Conservation (phyloP, 148 eudicot genomes). For the Dianthus caryophyllus region DNA sequence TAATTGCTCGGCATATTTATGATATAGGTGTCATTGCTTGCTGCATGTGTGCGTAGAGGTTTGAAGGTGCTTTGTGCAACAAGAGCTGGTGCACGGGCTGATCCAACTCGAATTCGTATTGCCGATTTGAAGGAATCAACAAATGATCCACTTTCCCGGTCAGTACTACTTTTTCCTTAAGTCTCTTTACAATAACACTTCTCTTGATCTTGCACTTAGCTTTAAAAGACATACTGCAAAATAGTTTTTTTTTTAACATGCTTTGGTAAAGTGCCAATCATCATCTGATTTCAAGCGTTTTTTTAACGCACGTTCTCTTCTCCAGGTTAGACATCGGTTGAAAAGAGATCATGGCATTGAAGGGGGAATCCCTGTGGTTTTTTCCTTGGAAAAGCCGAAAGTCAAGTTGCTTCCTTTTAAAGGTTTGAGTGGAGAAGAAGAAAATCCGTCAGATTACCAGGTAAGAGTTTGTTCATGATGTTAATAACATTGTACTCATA, state of each 20-base stretch:
- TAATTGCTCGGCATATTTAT: no score
- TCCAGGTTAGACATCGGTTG: constrained; percentile 84
- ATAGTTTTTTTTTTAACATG: neutral
- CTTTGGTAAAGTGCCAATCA: neutral
- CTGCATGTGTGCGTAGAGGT: constrained; percentile 93
- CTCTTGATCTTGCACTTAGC: neutral
- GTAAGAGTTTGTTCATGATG: constrained; percentile 36
- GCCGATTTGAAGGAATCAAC: constrained; percentile 94
- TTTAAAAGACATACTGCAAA: neutral
- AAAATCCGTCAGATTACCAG: constrained; percentile 96
- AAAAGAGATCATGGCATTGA: constrained; percentile 90
- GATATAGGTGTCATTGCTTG: constrained; percentile 86
- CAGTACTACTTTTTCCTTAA: constrained; percentile 50
- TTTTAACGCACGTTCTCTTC: no score
- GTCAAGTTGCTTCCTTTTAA: constrained; percentile 94
- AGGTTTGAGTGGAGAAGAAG: constrained; percentile 81
- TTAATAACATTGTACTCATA: neutral
- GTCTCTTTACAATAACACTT: neutral
- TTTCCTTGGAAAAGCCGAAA: constrained; percentile 93
- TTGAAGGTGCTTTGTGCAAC: constrained; percentile 91
- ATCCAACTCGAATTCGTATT: constrained; percentile 94
- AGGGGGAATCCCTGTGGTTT: constrained; percentile 96
- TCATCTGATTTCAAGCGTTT: no score
- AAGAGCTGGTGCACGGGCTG: constrained; percentile 99
- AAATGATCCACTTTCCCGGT: constrained; percentile 90